phyloP scores from a whole-genome alignment of 139 green algal genomes.

The Protoeuglena noctilucae region DNA sequence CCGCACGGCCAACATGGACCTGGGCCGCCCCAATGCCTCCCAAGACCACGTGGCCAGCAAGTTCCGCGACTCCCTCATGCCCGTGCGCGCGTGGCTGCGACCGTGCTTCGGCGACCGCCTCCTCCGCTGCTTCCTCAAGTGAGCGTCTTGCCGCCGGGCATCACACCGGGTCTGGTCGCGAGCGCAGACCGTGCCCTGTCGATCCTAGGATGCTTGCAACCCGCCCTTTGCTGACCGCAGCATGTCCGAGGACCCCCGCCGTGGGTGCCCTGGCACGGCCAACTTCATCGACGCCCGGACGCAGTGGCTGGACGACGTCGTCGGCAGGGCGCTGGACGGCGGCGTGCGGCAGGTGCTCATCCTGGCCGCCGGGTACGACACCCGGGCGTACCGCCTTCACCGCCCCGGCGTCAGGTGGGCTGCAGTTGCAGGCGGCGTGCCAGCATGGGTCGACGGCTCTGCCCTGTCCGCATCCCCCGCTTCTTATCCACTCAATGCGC shows the following conservation, averaged over 20 bases:
- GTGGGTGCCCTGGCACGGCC: constrained; percentile 25
- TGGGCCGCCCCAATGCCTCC: constrained; percentile 29
- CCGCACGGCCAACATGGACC: constrained; percentile 40
- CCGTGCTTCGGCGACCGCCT: constrained; percentile 8
- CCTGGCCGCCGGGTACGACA: constrained; percentile 54
- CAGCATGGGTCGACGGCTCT: too few species aligned
- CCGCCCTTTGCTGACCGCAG: background rate
- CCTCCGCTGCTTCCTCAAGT: constrained; percentile 7
- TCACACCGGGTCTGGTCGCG: too few species aligned
- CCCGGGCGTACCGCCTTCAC: constrained; percentile 35
- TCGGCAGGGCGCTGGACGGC: constrained; percentile 20
- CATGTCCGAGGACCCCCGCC: background rate
- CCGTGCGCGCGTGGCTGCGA: constrained; percentile 15
- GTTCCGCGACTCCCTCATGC: constrained; percentile 41
- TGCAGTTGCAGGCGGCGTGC: constrained; percentile 29
- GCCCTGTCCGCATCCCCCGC: too few species aligned
- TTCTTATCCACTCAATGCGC: too few species aligned
- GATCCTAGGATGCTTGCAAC: background rate
- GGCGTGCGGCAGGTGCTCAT: constrained; percentile 44
- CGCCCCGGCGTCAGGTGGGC: too few species aligned
- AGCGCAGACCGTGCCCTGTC: background rate
- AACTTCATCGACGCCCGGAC: constrained; percentile 58
- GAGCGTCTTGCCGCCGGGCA: background rate
- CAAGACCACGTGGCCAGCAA: constrained; percentile 30
- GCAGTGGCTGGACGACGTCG: constrained; percentile 44